phyloP scores from a whole-genome alignment of 805 yeast genomes.

The Starmerella potacharoeniae region DNA sequence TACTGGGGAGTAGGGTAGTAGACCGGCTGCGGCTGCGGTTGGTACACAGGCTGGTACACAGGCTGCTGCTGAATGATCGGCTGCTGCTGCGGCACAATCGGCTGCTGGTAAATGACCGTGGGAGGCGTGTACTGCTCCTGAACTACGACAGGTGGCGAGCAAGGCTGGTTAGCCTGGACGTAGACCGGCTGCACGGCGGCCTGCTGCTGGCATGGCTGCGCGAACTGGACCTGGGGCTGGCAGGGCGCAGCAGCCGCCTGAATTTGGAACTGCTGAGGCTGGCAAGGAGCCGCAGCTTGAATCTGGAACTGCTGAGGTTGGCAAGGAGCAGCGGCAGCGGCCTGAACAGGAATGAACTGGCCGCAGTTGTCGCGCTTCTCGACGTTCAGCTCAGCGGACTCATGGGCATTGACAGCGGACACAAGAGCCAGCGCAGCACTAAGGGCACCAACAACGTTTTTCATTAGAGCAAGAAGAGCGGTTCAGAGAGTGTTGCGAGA shows the following conservation, averaged over 20 bases:
- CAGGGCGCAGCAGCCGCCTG: slow-evolving; percentile 5
- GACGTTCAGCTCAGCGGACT: not conserved
- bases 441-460: not conserved
- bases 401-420: not conserved
- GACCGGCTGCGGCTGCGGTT: slow-evolving; percentile 6
- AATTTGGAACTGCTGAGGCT: slow-evolving; percentile 9
- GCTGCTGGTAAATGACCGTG: slow-evolving; percentile 2
- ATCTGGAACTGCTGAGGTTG: slow-evolving; percentile 4
- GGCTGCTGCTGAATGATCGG: slow-evolving; percentile 1
- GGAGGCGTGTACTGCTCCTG: slow-evolving; percentile 7
- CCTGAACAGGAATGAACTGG: slow-evolving; percentile 8
- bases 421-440: not conserved
- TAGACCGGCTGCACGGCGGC: not conserved
- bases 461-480: not conserved
- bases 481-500: not conserved
- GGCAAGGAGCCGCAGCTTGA: slow-evolving; percentile 5
- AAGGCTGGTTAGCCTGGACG: slow-evolving; percentile 9
- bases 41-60: not conserved
- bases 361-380: slow-evolving; percentile 6
- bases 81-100: not conserved
- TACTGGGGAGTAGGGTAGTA: slow-evolving; percentile 6
- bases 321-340: slow-evolving; percentile 8
- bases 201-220: slow-evolving; percentile 6
- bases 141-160: slow-evolving; percentile 10
- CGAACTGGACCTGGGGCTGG: not conserved